A percentile compares a stretch with the other conserved stretches of the same genome.
These are phyloP conservation scores for Hamamelis virginiana DNA, from an alignment of 164 flowering plant species.

Conservation along the genomic window DNA sequence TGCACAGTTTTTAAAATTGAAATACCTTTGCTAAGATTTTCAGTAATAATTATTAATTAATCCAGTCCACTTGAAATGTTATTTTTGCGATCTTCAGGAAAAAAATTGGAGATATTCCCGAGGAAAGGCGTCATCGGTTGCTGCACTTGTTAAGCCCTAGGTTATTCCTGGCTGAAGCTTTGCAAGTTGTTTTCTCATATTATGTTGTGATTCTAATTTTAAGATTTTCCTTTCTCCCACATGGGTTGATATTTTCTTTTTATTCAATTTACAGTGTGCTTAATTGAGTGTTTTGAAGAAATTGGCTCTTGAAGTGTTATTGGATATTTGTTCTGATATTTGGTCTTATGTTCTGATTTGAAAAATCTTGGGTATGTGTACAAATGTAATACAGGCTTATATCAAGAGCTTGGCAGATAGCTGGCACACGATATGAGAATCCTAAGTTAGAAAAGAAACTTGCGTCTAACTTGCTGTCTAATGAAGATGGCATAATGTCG, in stretches of 20 bases:
- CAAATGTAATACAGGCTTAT: constrained; percentile 45
- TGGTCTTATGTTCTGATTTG: background rate
- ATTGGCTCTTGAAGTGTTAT: background rate
- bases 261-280: background rate
- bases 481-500: constrained; percentile 20
- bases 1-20: no score
- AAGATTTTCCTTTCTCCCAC: background rate
- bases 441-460: constrained; percentile 52
- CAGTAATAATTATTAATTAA: background rate
- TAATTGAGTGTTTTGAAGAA: background rate
- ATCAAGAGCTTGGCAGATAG: constrained; percentile 71
- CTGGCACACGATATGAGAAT: constrained; percentile 67
- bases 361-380: background rate
- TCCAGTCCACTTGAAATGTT: background rate
- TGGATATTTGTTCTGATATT: background rate
- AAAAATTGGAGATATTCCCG: constrained; percentile 78
- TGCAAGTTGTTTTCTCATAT: background rate
- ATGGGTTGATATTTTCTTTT: background rate
- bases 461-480: constrained; percentile 44
- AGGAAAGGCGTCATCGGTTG: constrained; percentile 69
- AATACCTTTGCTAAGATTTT: no score
- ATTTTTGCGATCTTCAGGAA: constrained; percentile 43
- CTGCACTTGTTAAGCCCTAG: constrained; percentile 56
- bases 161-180: constrained; percentile 25
- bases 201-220: background rate